phyloP scores from a whole-genome alignment of 2,329 filamentous ascomycete species.

The Clarireedia sp. region DNA sequence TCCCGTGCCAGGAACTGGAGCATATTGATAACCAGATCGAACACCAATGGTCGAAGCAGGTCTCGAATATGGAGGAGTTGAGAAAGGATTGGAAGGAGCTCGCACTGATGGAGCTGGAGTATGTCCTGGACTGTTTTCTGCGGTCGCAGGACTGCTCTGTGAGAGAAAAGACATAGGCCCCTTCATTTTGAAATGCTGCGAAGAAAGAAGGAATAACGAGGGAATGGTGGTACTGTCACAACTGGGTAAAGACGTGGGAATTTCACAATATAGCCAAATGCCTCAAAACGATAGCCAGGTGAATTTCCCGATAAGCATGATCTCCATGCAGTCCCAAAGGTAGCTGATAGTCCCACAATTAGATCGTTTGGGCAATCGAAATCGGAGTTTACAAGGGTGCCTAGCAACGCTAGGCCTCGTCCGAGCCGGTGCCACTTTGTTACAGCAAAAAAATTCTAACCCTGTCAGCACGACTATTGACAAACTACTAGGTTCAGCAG shows the following conservation, averaged over 20 bases:
- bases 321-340: not conserved
- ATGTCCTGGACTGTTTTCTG: conserved; percentile 6
- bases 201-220: not conserved
- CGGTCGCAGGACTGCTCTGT: conserved; percentile 4
- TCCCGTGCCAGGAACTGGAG: conserved; percentile 11
- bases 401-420: not conserved
- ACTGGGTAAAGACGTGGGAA: not conserved
- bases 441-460: not conserved
- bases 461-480: conserved; percentile 10
- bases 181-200: conserved; percentile 2
- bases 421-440: conserved; percentile 1
- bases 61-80: conserved; percentile 14
- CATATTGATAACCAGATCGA: conserved; percentile 15
- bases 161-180: not conserved
- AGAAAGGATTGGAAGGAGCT: conserved; percentile 11
- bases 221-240: not conserved
- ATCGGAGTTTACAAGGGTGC: conserved; percentile 4
- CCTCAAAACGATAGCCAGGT: not conserved
- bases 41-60: conserved; percentile 13
- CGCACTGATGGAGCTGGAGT: not conserved
- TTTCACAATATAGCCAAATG: conserved; percentile 8
- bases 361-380: not conserved
- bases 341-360: not conserved
- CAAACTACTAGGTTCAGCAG: not conserved
- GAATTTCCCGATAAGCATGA: conserved; percentile 8